Evolutionary conservation across 1,139 yeast genomes (phyloP).

Genomic region (Hansenula lynferdii): DNA sequence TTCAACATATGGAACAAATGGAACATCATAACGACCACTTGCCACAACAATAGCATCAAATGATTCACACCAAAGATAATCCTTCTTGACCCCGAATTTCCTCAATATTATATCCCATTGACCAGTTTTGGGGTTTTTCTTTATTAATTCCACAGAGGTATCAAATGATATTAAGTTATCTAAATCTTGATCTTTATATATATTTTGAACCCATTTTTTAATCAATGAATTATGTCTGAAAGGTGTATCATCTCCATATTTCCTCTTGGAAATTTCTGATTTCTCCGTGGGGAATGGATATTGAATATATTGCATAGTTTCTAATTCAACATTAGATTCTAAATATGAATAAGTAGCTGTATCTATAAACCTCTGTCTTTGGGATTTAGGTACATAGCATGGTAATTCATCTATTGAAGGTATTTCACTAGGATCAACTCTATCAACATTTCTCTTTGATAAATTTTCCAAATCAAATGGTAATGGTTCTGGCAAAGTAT

Average conservation of each 20-base stretch:
- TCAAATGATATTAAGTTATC: not conserved
- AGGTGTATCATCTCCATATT: constrained; percentile 7
- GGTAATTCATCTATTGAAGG: constrained; percentile 3
- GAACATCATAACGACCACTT: constrained; percentile 40
- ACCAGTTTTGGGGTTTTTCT: not conserved
- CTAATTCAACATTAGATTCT: constrained; percentile 7
- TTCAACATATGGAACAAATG: constrained; percentile 36
- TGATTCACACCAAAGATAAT: constrained; percentile 4
- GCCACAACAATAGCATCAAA: constrained; percentile 41
- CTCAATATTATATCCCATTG: constrained; percentile 3
- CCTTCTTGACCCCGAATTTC: not conserved
- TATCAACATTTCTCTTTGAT: constrained; percentile 1
- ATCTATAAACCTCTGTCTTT: constrained; percentile 3
- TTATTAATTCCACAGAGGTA: constrained; percentile 4
- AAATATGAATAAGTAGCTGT: constrained; percentile 8
- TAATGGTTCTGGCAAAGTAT: not conserved
- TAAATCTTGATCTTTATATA: constrained; percentile 1
- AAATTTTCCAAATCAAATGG: not conserved
- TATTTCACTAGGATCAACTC: not conserved
- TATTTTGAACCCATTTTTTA: constrained; percentile 21
- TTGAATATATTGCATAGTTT: constrained; percentile 5
- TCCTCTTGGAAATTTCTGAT: not conserved
- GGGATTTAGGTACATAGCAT: constrained; percentile 1
- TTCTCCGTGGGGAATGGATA: constrained; percentile 5
- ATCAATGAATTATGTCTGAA: constrained; percentile 8